phyloP scores from a whole-genome alignment of 192 early-diverging fungal species.

The Umbelopsis ramanniana region DNA sequence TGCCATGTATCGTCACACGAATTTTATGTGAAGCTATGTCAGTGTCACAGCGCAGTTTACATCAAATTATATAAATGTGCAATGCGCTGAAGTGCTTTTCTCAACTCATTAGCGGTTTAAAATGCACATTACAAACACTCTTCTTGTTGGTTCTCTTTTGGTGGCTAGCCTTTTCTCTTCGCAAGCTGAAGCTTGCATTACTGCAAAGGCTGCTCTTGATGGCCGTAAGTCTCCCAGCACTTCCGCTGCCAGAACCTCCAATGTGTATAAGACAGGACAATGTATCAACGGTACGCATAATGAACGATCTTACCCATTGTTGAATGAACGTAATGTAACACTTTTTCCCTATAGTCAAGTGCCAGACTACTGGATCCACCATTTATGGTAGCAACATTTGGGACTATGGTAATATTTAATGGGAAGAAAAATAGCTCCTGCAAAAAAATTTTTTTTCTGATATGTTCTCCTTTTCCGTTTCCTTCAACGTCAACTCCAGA shows the following conservation, averaged over 20 bases:
- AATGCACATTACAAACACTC: background rate
- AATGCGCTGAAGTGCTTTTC: background rate
- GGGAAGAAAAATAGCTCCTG: too few relatives aligned
- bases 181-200: background rate
- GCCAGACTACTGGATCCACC: conserved; percentile 10
- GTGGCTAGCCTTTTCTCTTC: background rate
- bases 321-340: too few relatives aligned
- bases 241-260: background rate
- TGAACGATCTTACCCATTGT: background rate
- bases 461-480: too few relatives aligned
- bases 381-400: conserved; percentile 12
- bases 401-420: background rate
- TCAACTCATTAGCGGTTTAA: background rate
- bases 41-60: background rate
- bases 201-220: background rate
- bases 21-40: background rate
- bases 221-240: background rate
- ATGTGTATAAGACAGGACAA: conserved; percentile 8
- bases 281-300: conserved; percentile 5
- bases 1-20: too few relatives aligned
- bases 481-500: background rate
- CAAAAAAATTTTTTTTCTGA: too few relatives aligned
- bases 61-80: background rate
- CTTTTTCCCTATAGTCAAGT: background rate
- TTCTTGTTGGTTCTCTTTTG: background rate